Evolutionary conservation across 257 asterid genomes (phyloP), one percentile per base, ranked within the genome.

Genomic region (Phtheirospermum japonicum): DNA sequence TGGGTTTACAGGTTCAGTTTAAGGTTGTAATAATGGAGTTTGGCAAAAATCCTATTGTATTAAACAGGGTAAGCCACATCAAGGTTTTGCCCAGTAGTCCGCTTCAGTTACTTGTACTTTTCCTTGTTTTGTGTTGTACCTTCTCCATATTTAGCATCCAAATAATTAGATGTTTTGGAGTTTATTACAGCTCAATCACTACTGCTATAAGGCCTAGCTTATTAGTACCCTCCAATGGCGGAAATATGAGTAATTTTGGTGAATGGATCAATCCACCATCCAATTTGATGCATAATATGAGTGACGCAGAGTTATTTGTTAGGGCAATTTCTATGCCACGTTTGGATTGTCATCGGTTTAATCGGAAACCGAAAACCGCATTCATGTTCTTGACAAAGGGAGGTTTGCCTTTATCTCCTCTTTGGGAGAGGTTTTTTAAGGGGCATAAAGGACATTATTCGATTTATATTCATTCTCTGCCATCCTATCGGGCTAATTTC

Each of bases 341-440:
- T 34, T 66, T 74, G 13, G 68, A 70, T 52, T 63, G 72, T 18
- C 74, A 71, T 63, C 93, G 85, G 4, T 82, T 71, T 57, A 9
- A 72, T 43, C 62, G 86, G 57, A 78, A 68, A 10, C 85, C 86
- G 0, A 85, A 82, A 61, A 46, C 82, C 7, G 93, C 93, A 0
- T 82, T 85, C 74, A 77, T 85, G 89, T 85, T 85, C 89, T 74
- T 85, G 85, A 71, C 87, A 2, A 80, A 75, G 28, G 93, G 89
- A 8, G 82, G 79, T 0, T 63, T 85, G 82, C 93, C 93, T 0
- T 59, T 85, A 18, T 64, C 82, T 0, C 82, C 85, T 9, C 80
- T 85, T 9, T 85, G 93, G 93, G 89, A 80, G 76, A 76, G 86
- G 77, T 82, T 85, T 39, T 82, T 85, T 55, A 76, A 68, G 65